Conservation (phyloP, 495 filamentous ascomycete genomes). For the Penicillium silybi region DNA sequence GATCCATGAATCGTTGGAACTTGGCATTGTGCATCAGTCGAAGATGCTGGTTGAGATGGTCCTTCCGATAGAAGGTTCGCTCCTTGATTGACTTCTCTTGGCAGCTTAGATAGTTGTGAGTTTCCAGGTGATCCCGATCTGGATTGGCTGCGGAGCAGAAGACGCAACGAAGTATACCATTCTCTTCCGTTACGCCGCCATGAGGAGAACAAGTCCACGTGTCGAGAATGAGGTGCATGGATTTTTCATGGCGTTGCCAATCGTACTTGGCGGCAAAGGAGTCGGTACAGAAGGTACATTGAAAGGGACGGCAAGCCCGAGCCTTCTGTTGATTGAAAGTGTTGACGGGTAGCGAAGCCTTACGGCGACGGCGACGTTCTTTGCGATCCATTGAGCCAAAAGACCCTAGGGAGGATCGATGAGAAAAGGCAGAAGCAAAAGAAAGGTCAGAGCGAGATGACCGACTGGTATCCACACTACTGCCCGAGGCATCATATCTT, state of each 20-base stretch:
- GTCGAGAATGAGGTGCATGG: slow-evolving; percentile 75
- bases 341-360: slow-evolving; percentile 45
- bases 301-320: slow-evolving; percentile 53
- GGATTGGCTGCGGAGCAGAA: slow-evolving; percentile 70
- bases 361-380: slow-evolving; percentile 67
- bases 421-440: slow-evolving; percentile 70
- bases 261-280: slow-evolving; percentile 87
- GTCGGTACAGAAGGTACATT: slow-evolving; percentile 92
- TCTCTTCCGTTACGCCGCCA: slow-evolving; percentile 40
- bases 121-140: slow-evolving; percentile 64
- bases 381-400: slow-evolving; percentile 65
- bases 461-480: slow-evolving; percentile 66
- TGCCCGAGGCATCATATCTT: slow-evolving; percentile 63
- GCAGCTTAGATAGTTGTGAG: slow-evolving; percentile 70
- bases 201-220: slow-evolving; percentile 79
- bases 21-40: slow-evolving; percentile 74
- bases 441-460: slow-evolving; percentile 60
- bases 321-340: slow-evolving; percentile 40
- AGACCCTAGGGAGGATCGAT: slow-evolving; percentile 59
- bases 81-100: slow-evolving; percentile 68
- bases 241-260: slow-evolving; percentile 89
- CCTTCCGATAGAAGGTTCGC: slow-evolving; percentile 83
- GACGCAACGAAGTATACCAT: slow-evolving; percentile 53
- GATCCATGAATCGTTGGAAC: slow-evolving; percentile 67
- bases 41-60: slow-evolving; percentile 82